Conservation (phyloP, 2,329 filamentous ascomycete species). For the Plenodomus biglobosus region DNA sequence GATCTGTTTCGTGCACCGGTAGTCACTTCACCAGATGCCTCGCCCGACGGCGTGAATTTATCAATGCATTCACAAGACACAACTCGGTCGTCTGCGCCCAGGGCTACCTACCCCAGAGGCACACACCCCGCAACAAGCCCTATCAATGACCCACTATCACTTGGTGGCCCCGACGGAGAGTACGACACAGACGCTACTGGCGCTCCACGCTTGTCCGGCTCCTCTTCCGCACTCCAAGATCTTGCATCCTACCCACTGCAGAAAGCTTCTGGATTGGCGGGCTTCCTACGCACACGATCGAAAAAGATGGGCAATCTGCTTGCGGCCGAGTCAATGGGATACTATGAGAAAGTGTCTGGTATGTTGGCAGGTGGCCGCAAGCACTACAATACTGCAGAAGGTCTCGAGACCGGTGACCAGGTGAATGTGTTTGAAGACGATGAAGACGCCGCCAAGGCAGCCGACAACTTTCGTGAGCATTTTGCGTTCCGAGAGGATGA, state of each 20-base stretch:
- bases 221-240: conserved; percentile 59
- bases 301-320: conserved; percentile 80
- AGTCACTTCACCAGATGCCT: conserved; percentile 45
- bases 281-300: conserved; percentile 76
- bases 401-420: conserved; percentile 65
- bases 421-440: conserved; percentile 59
- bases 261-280: conserved; percentile 78
- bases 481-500: conserved; percentile 87
- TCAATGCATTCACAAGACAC: conserved; percentile 43
- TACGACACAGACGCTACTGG: conserved; percentile 34
- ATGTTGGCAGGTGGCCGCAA: conserved; percentile 93
- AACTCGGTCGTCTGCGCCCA: conserved; percentile 35
- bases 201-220: conserved; percentile 41
- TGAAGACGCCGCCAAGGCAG: conserved; percentile 56
- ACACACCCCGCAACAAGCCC: conserved; percentile 13
- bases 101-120: conserved; percentile 18
- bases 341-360: conserved; percentile 93
- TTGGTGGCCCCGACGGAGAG: conserved; percentile 22
- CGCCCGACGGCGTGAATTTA: conserved; percentile 25
- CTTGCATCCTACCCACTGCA: conserved; percentile 77
- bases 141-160: conserved; percentile 12
- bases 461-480: conserved; percentile 77
- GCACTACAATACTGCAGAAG: conserved; percentile 78
- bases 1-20: conserved; percentile 85
- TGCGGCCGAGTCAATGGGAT: conserved; percentile 90